phyloP scores from a whole-genome alignment of 805 yeast species.

The Millerozyma miso region DNA sequence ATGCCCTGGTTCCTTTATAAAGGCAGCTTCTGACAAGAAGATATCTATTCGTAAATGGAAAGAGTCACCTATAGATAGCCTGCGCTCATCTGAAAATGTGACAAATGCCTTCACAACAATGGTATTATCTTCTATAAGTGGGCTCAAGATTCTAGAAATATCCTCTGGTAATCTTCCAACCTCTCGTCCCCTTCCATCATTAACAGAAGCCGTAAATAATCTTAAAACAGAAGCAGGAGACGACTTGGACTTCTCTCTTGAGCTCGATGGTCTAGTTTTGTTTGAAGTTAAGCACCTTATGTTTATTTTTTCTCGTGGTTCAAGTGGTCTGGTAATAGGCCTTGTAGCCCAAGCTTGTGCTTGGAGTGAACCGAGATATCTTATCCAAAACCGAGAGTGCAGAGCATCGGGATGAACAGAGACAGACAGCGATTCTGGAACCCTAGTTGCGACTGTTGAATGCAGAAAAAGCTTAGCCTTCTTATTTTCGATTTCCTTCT shows the following conservation, averaged over 20 bases:
- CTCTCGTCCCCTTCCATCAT: slow-evolving; percentile 43
- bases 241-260: slow-evolving; percentile 15
- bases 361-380: slow-evolving; percentile 57
- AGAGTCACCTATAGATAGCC: slow-evolving; percentile 71
- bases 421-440: background rate
- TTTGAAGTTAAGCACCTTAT: slow-evolving; percentile 25
- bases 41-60: slow-evolving; percentile 69
- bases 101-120: slow-evolving; percentile 55
- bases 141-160: slow-evolving; percentile 60
- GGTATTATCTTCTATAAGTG: slow-evolving; percentile 54
- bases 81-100: slow-evolving; percentile 48
- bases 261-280: background rate
- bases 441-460: background rate
- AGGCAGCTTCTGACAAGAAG: slow-evolving; percentile 42
- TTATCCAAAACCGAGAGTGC: slow-evolving; percentile 19
- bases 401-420: background rate
- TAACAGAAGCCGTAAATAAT: background rate
- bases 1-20: slow-evolving; percentile 13
- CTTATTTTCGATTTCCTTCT: background rate
- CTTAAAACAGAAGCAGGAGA: slow-evolving; percentile 5
- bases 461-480: background rate
- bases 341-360: slow-evolving; percentile 71
- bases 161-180: slow-evolving; percentile 75
- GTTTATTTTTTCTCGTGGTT: slow-evolving; percentile 41
- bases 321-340: slow-evolving; percentile 47